Conservation (phyloP, 1,139 yeast species). For the Diutina mesorugosa region DNA sequence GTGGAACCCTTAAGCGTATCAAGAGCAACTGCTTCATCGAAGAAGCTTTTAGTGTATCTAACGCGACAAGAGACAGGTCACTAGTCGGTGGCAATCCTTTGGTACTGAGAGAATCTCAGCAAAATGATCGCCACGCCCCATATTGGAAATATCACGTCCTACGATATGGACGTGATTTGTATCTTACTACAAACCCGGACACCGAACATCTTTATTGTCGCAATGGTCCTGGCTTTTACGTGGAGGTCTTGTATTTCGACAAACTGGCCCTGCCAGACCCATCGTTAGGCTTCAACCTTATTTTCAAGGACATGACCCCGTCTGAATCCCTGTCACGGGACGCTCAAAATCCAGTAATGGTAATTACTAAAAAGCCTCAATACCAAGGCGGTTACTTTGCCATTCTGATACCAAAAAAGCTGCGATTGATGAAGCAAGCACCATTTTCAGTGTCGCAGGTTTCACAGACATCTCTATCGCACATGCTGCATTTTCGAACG, state of each 20-base stretch:
- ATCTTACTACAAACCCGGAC: conserved; percentile 49
- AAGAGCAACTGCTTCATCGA: background rate
- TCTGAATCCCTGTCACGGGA: conserved; percentile 11
- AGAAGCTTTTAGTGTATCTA: background rate
- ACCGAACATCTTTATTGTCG: conserved; percentile 40
- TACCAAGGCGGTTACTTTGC: conserved; percentile 20
- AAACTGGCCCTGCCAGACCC: conserved; percentile 3
- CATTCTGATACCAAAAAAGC: conserved; percentile 8
- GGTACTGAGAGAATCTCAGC: background rate
- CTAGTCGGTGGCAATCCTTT: background rate
- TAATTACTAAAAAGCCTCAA: conserved; percentile 15
- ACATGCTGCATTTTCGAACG: background rate
- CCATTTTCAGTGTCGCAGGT: conserved; percentile 13
- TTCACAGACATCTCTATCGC: background rate
- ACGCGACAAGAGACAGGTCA: background rate
- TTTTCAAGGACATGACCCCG: conserved; percentile 19
- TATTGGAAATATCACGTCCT: conserved; percentile 55
- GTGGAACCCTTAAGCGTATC: background rate
- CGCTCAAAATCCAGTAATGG: conserved; percentile 15
- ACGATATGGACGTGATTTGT: conserved; percentile 34
- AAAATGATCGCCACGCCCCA: background rate
- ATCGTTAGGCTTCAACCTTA: conserved; percentile 15
- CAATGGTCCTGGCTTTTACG: conserved; percentile 44
- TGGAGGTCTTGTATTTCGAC: conserved; percentile 17
- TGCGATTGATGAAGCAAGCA: conserved; percentile 2